phyloP scores from a whole-genome alignment of 768 basidiomycete species.

The Paxillus rubicundulus region DNA sequence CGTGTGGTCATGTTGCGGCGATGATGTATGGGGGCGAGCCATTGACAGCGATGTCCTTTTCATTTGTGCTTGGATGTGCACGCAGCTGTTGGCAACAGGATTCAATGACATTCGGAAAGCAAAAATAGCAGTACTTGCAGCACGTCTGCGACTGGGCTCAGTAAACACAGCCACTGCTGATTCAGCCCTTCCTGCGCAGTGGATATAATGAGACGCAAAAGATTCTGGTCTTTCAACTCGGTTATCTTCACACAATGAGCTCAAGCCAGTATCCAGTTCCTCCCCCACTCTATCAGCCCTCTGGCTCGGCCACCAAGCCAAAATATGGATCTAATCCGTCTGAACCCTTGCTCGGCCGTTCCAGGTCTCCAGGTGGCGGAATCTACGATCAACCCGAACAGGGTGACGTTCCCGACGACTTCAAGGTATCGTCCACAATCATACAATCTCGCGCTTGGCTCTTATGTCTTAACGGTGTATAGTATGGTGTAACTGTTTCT shows the following conservation, averaged over 20 bases:
- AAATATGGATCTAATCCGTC: slow-evolving; percentile 37
- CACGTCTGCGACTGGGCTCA: no score
- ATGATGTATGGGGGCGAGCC: background rate
- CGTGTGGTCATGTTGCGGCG: background rate
- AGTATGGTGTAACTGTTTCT: slow-evolving; percentile 82
- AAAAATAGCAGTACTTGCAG: background rate
- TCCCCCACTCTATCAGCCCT: slow-evolving; percentile 56
- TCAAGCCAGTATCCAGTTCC: slow-evolving; percentile 50
- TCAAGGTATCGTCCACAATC: slow-evolving; percentile 61
- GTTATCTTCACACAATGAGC: slow-evolving; percentile 46
- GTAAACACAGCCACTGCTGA: slow-evolving; percentile 32
- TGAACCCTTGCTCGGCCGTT: slow-evolving; percentile 57
- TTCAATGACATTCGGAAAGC: background rate
- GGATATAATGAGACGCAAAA: slow-evolving; percentile 15
- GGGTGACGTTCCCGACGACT: slow-evolving; percentile 87
- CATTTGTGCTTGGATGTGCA: background rate
- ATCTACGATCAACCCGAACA: slow-evolving; percentile 70
- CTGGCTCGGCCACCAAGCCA: slow-evolving; percentile 38
- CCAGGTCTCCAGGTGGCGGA: slow-evolving; percentile 46
- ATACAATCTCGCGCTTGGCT: slow-evolving; percentile 1
- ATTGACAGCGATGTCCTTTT: background rate
- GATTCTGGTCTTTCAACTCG: slow-evolving; percentile 7
- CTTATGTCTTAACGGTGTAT: slow-evolving; percentile 2
- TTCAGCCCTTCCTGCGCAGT: slow-evolving; percentile 17
- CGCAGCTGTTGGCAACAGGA: no score